Percentiles rank a stretch among this genome's conserved stretches.
Evolutionary conservation across 306 rosid genomes (phyloP).

Genomic region (Inga oerstediana): DNA sequence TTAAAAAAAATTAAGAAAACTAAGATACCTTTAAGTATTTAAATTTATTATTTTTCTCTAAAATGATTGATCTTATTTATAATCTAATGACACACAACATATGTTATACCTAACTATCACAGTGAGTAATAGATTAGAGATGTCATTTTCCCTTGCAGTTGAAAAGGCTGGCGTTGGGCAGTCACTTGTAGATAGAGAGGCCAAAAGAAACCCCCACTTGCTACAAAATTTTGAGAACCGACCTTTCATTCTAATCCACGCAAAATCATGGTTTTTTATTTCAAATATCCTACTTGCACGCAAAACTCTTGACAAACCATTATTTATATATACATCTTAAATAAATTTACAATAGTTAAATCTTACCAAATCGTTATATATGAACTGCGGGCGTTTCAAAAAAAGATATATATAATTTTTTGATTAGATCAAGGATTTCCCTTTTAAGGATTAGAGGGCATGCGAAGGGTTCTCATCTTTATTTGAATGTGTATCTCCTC

Average conservation of each 20-base stretch:
- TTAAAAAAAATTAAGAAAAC: too few relatives aligned
- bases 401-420: neutral
- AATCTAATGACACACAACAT: too few relatives aligned
- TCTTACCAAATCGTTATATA: neutral
- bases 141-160: constrained; percentile 32
- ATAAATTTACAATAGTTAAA: neutral
- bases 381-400: neutral
- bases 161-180: constrained; percentile 22
- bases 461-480: too few relatives aligned
- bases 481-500: too few relatives aligned
- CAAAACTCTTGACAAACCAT: neutral
- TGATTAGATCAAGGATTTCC: too few relatives aligned
- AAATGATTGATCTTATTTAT: too few relatives aligned
- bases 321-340: neutral
- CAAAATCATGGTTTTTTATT: neutral
- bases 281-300: neutral
- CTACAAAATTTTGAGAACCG: neutral
- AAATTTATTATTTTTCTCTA: too few relatives aligned
- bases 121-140: neutral
- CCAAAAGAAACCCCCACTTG: constrained; percentile 19
- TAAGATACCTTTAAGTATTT: too few relatives aligned
- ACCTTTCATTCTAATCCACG: constrained; percentile 2
- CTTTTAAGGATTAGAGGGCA: too few relatives aligned
- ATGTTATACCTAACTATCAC: too few relatives aligned
- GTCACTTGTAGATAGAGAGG: constrained; percentile 14